Evolutionary conservation across 805 yeast species (phyloP).

Genomic region (Pichia nanzhaoensis): DNA sequence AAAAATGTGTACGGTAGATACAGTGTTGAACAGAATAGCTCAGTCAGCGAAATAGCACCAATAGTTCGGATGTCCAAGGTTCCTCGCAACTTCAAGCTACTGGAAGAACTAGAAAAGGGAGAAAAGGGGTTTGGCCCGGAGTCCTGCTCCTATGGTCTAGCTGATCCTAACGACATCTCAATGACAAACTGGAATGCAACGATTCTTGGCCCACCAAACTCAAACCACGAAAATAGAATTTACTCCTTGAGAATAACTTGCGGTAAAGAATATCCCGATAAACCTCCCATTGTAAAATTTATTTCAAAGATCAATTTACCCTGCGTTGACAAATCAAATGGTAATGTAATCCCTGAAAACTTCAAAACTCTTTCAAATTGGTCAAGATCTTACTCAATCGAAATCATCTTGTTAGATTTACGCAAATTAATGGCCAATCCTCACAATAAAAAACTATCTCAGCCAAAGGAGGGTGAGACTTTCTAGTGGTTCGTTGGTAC

Average conservation of each 20-base stretch:
- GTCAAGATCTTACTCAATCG: conserved; percentile 91
- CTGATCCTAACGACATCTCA: conserved; percentile 82
- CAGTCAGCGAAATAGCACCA: too few species aligned
- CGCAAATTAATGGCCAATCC: conserved; percentile 87
- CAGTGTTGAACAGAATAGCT: too few species aligned
- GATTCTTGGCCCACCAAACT: conserved; percentile 86
- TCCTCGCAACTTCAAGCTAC: conserved; percentile 89
- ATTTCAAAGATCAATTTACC: conserved; percentile 84
- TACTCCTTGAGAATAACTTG: conserved; percentile 78
- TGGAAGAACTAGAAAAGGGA: conserved; percentile 96
- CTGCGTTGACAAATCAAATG: conserved; percentile 68
- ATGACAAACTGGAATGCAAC: conserved; percentile 99
- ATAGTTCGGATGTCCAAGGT: conserved; percentile 26
- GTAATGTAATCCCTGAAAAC: conserved; percentile 42
- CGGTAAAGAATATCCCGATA: conserved; percentile 79
- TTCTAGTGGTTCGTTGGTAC: too few species aligned
- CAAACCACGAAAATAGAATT: conserved; percentile 85
- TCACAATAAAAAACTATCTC: conserved; percentile 74
- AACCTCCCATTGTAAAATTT: conserved; percentile 80
- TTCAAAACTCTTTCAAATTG: conserved; percentile 72
- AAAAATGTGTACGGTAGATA: too few species aligned
- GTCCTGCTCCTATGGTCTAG: conserved; percentile 90
- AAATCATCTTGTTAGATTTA: conserved; percentile 80
- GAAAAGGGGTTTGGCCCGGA: conserved; percentile 97
- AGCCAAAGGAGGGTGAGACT: conserved; percentile 85